Evolutionary conservation across 2,329 filamentous ascomycete species (phyloP).

Genomic region (Xylaria sp.): DNA sequence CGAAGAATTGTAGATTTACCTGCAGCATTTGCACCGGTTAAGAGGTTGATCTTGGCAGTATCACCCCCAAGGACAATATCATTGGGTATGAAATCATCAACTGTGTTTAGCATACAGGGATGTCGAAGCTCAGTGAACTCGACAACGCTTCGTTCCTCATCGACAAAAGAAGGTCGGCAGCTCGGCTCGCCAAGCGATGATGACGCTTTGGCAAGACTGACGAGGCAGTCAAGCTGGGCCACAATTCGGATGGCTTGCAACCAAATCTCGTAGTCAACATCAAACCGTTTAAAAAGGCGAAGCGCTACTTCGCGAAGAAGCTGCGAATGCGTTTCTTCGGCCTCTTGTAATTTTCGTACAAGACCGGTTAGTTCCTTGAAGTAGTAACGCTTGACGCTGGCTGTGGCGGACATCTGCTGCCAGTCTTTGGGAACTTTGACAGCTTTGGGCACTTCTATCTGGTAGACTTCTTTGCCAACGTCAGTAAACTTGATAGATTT

Average conservation of each 20-base stretch:
- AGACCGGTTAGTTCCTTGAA: conserved; percentile 83
- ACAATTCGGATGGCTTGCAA: conserved; percentile 89
- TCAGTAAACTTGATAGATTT: conserved; percentile 80
- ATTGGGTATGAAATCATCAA: conserved; percentile 96
- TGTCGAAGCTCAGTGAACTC: conserved; percentile 93
- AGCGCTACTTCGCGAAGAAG: conserved; percentile 87
- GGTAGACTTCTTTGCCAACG: conserved; percentile 96
- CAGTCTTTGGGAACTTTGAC: conserved; percentile 88
- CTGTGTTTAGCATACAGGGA: conserved; percentile 90
- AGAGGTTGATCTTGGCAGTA: conserved; percentile 83
- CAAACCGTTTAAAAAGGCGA: conserved; percentile 88
- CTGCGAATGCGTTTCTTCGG: conserved; percentile 92
- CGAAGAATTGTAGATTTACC: conserved; percentile 96
- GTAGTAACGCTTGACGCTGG: conserved; percentile 92
- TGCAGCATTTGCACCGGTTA: conserved; percentile 96
- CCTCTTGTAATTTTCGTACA: conserved; percentile 89
- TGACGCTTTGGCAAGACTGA: conserved; percentile 91
- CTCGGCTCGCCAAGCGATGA: conserved; percentile 84
- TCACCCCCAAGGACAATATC: conserved; percentile 87
- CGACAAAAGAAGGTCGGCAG: conserved; percentile 88
- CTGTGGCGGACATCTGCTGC: conserved; percentile 96
- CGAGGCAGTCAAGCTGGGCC: conserved; percentile 92
- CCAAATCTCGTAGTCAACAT: conserved; percentile 87
- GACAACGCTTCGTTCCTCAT: conserved; percentile 85
- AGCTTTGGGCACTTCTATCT: conserved; percentile 87